Conservation (phyloP, 1,139 yeast genomes). For the Diutina ranongensis region DNA sequence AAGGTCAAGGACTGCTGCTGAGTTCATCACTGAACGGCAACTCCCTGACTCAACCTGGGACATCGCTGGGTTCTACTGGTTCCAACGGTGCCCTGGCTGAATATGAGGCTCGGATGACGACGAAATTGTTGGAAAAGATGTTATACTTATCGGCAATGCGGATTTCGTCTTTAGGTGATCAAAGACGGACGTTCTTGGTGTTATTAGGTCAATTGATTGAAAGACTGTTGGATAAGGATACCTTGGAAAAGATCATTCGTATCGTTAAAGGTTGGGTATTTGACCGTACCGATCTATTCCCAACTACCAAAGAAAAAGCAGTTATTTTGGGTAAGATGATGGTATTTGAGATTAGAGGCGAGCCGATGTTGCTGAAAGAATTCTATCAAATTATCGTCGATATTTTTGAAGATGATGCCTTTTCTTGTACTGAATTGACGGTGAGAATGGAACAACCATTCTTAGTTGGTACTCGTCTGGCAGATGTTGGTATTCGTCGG, state of each 20-base stretch:
- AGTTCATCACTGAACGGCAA: neutral
- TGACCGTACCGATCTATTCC: conserved; percentile 72
- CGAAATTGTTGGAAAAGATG: conserved; percentile 63
- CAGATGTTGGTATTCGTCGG: conserved; percentile 64
- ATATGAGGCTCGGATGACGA: conserved; percentile 68
- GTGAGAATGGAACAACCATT: conserved; percentile 96
- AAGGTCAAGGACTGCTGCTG: conserved; percentile 24
- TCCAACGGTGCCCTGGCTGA: conserved; percentile 24
- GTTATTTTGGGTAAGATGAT: conserved; percentile 90
- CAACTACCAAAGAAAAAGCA: conserved; percentile 93
- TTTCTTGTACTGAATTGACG: conserved; percentile 81
- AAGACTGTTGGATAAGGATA: conserved; percentile 66
- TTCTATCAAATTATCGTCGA: conserved; percentile 83
- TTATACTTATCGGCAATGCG: conserved; percentile 71
- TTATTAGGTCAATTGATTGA: conserved; percentile 85
- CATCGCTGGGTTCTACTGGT: conserved; percentile 4
- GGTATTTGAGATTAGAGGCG: conserved; percentile 83
- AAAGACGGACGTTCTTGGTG: conserved; percentile 78
- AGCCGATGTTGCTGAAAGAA: conserved; percentile 64
- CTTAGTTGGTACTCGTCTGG: conserved; percentile 80
- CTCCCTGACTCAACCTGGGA: conserved; percentile 14
- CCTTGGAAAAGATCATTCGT: conserved; percentile 63
- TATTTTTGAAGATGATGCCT: conserved; percentile 71
- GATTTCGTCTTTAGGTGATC: conserved; percentile 81
- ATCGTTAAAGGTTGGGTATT: conserved; percentile 88